These are phyloP conservation scores for Nothophoma quercina DNA, from an alignment of 2,329 filamentous ascomycete genomes.

Conservation along the genomic window DNA sequence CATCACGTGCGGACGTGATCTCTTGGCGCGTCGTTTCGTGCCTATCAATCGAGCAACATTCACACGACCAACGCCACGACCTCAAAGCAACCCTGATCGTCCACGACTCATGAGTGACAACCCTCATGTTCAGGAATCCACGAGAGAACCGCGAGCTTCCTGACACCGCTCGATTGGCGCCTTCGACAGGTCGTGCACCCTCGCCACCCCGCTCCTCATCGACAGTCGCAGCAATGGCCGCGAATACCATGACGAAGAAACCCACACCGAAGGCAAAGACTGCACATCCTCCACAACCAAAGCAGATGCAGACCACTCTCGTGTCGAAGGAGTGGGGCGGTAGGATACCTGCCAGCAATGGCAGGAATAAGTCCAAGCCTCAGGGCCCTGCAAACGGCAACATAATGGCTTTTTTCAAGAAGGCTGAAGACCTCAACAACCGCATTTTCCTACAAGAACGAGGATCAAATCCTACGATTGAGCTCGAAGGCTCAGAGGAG, in stretches of 20 bases:
- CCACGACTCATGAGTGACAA: neutral
- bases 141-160: conserved; percentile 54
- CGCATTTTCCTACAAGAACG: conserved; percentile 49
- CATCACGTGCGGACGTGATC: conserved; percentile 19
- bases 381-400: conserved; percentile 57
- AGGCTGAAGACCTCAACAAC: conserved; percentile 53
- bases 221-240: conserved; percentile 28
- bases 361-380: conserved; percentile 47
- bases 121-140: conserved; percentile 63
- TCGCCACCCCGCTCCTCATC: conserved; percentile 55
- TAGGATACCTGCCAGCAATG: conserved; percentile 41
- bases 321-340: conserved; percentile 42
- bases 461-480: conserved; percentile 26
- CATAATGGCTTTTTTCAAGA: conserved; percentile 64
- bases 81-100: neutral
- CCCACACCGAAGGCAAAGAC: conserved; percentile 24
- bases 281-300: conserved; percentile 22
- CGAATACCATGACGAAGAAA: conserved; percentile 34
- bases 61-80: neutral
- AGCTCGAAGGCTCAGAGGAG: conserved; percentile 34
- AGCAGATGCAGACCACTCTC: conserved; percentile 47
- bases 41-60: neutral
- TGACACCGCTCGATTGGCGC: conserved; percentile 46
- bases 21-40: conserved; percentile 14
- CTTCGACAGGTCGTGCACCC: conserved; percentile 61